phyloP scores from a whole-genome alignment of 495 filamentous ascomycete species.

The Parachaetomium inaequale region DNA sequence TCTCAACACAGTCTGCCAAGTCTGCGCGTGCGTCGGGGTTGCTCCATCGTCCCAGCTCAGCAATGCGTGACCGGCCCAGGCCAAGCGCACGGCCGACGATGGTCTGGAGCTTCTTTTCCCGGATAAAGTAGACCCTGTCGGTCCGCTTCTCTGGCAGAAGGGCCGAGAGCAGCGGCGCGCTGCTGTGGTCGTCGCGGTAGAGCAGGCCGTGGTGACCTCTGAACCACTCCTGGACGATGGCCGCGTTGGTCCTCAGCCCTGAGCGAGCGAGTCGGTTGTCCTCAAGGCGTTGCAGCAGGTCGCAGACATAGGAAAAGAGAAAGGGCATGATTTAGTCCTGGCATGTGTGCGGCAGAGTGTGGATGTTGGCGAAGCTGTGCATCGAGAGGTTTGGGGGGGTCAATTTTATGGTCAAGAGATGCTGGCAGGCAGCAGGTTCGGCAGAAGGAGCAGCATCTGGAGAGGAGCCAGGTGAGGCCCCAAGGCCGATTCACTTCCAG shows the following conservation, averaged over 20 bases:
- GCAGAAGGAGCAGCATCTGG: neutral
- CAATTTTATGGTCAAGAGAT: neutral
- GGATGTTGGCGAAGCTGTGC: neutral
- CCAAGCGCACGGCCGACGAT: slow-evolving; percentile 61
- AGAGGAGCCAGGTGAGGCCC: neutral
- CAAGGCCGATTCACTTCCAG: slow-evolving; percentile 3
- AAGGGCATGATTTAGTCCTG: slow-evolving; percentile 51
- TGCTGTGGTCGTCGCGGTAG: slow-evolving; percentile 49
- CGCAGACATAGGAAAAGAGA: slow-evolving; percentile 58
- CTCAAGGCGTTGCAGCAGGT: slow-evolving; percentile 55
- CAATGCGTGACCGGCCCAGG: slow-evolving; percentile 56
- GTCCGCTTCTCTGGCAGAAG: slow-evolving; percentile 69
- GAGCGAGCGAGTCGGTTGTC: slow-evolving; percentile 22
- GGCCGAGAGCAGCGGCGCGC: slow-evolving; percentile 62
- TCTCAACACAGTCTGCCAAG: slow-evolving; percentile 65
- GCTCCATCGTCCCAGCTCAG: slow-evolving; percentile 60
- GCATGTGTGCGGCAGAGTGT: neutral
- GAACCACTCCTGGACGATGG: slow-evolving; percentile 59
- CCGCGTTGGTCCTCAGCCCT: slow-evolving; percentile 9
- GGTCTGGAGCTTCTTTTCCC: slow-evolving; percentile 55
- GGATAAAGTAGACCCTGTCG: slow-evolving; percentile 70
- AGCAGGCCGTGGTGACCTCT: slow-evolving; percentile 49
- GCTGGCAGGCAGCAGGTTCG: neutral
- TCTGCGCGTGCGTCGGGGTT: slow-evolving; percentile 54
- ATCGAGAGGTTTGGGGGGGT: neutral